Conservation (phyloP, 495 filamentous ascomycete genomes). For the Penicillium manginii region DNA sequence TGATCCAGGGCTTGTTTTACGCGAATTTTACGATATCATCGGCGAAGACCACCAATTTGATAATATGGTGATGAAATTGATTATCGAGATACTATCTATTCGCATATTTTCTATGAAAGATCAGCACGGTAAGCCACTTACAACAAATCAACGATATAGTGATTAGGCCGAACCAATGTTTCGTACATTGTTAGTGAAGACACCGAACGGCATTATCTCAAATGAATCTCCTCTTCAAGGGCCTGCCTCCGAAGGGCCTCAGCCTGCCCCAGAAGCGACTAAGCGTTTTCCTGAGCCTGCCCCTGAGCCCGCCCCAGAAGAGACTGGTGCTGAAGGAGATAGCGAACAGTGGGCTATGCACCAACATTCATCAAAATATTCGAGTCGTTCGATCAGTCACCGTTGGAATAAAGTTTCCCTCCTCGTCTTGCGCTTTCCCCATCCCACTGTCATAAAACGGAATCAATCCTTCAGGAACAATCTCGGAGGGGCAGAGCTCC, state of each 20-base stretch:
- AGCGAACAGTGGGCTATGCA: no score
- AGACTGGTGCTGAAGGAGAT: no score
- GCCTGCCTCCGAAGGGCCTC: constrained; percentile 3
- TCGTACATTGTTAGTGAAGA: constrained; percentile 7
- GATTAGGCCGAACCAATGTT: constrained; percentile 5
- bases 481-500: no score
- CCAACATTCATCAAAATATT: no score
- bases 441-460: no score
- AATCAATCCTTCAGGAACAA: no score
- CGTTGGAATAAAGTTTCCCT: no score
- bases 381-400: no score
- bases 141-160: constrained; percentile 5
- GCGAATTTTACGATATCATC: constrained; percentile 9
- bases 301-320: constrained; percentile 6
- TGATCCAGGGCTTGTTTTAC: constrained; percentile 5
- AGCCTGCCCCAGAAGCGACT: constrained; percentile 1
- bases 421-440: no score
- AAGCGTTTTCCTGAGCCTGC: no score
- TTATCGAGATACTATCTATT: constrained; percentile 18
- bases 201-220: constrained; percentile 10
- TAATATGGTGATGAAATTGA: constrained; percentile 18
- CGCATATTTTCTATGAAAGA: constrained; percentile 16
- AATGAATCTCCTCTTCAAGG: constrained; percentile 11
- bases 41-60: constrained; percentile 10
- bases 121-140: constrained; percentile 4